Evolutionary conservation across 2,329 filamentous ascomycete genomes (phyloP).

Genomic region (Aureobasidium sp.): DNA sequence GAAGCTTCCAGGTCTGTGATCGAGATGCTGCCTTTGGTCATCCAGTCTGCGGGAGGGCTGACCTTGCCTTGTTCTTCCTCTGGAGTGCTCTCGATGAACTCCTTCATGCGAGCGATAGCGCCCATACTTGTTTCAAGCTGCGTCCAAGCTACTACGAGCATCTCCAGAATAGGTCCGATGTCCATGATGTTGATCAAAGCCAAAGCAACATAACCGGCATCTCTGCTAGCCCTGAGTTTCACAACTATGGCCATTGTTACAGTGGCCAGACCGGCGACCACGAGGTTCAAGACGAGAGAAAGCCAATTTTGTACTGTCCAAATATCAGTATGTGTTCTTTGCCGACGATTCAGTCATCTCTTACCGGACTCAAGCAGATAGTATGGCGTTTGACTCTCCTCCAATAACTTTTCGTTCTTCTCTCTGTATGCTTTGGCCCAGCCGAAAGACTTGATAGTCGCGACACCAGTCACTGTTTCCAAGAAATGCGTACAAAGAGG

Average conservation of each 20-base stretch:
- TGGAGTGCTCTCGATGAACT: constrained; percentile 41
- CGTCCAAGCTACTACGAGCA: constrained; percentile 49
- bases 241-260: constrained; percentile 29
- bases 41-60: constrained; percentile 65
- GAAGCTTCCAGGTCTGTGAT: constrained; percentile 53
- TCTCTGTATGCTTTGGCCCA: constrained; percentile 36
- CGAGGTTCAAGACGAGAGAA: constrained; percentile 34
- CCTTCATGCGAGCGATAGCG: constrained; percentile 48
- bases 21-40: constrained; percentile 63
- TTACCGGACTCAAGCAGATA: constrained; percentile 36
- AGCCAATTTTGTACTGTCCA: constrained; percentile 37
- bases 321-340: neutral
- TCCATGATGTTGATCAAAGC: constrained; percentile 48
- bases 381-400: constrained; percentile 37
- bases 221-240: constrained; percentile 35
- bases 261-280: constrained; percentile 30
- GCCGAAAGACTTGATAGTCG: constrained; percentile 46
- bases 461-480: constrained; percentile 43
- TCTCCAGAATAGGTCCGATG: constrained; percentile 46
- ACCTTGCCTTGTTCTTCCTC: constrained; percentile 51
- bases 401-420: constrained; percentile 32
- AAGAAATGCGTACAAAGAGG: constrained; percentile 47
- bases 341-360: neutral
- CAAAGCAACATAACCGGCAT: constrained; percentile 45
- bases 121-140: constrained; percentile 52